Conservation (phyloP, 352 stramenopile genomes). For the Pythium sukuiense region DNA sequence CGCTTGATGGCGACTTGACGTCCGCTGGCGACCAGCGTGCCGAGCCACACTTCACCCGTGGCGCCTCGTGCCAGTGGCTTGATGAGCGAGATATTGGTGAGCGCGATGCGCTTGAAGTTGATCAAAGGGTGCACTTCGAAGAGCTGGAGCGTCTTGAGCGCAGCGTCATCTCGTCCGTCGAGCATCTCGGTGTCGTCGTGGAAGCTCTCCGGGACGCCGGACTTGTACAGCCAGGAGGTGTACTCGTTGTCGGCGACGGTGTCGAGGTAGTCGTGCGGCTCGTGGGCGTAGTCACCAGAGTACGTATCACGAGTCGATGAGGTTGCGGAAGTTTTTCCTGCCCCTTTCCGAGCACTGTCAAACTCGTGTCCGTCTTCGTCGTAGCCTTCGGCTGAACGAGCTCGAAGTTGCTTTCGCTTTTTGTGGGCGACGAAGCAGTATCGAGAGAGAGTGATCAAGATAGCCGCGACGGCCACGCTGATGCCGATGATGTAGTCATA, state of each 20-base stretch:
- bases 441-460: constrained; percentile 2
- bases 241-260: constrained; percentile 28
- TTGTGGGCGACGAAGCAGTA: constrained; percentile 5
- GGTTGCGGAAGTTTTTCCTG: not conserved
- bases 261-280: constrained; percentile 27
- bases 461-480: constrained; percentile 7
- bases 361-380: constrained; percentile 10
- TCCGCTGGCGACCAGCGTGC: too few species aligned
- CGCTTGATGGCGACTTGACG: too few species aligned
- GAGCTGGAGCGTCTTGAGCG: too few species aligned
- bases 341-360: constrained; percentile 1
- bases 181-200: constrained; percentile 47
- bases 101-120: too few species aligned
- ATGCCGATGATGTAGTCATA: constrained; percentile 19
- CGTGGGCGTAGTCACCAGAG: constrained; percentile 8
- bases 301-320: constrained; percentile 4
- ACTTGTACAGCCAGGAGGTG: not conserved
- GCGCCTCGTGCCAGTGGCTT: too few species aligned
- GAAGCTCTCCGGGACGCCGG: too few species aligned
- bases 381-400: not conserved
- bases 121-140: too few species aligned
- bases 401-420: constrained; percentile 2
- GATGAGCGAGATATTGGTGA: too few species aligned
- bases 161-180: too few species aligned
- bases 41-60: too few species aligned